Evolutionary conservation across 23 red algal species (phyloP), one percentile per base, ranked within the genome.

Genomic region (Gracilaria caudata): DNA sequence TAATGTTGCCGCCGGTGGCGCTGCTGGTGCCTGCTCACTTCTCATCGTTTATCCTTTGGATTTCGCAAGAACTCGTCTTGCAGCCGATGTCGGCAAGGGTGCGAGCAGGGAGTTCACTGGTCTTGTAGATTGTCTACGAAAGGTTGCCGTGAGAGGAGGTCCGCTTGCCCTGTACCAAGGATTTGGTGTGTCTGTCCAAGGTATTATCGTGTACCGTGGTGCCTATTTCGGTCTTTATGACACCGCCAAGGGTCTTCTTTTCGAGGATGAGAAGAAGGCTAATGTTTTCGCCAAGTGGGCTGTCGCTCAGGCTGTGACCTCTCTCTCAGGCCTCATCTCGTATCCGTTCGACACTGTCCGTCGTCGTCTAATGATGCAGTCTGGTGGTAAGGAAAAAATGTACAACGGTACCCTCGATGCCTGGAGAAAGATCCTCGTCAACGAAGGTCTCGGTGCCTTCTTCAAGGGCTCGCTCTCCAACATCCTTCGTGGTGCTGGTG

Each of bases 291-390:
- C 91, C 80, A 95, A 94, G 77, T 99, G 97, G 97, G 73, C 77
- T 36, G 93, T 99, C 43, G 97, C 97, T 0, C 97, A 99, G 81
- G 78, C 88, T 53, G 97, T 99, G 35, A 99, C 97, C 30, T 77
- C 93, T 37, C 74, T 79, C 46, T 90, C 97, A 0, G 97, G 97
- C 28, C 70, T 99, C 44, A 95, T 99, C 75, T 93, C 87, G 19
- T 99, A 99, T 93, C 97, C 97, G 16, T 99, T 99, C 49, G 97
- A 99, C 78, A 99, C 97, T 0, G 97, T 99, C 45, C 93, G 97
- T 71, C 90, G 97, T 88, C 83, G 97, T 55, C 77, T 99, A 63
- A 99, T 99, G 97, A 99, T 99, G 97, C 97, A 99, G 84, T 92
- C 92, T 35, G 97, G 97, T 91, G 93, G 87, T 14, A 88, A 80